Evolutionary conservation across 768 basidiomycete genomes (phyloP), one percentile per base, ranked within the genome.

Genomic region (Pulveroboletus sp.): DNA sequence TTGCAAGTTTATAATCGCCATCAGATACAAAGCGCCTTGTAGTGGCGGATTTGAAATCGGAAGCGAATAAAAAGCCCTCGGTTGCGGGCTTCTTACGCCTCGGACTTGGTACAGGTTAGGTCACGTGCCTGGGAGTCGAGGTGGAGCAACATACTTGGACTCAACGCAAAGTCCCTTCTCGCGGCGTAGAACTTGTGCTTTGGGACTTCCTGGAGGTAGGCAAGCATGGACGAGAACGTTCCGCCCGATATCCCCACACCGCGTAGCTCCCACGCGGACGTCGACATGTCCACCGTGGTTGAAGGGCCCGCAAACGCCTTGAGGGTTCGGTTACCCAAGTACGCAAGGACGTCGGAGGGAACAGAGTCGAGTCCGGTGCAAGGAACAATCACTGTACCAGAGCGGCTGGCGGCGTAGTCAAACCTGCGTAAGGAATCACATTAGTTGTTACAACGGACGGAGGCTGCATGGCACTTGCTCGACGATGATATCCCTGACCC

Each of bases 291-390:
- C n/a, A 81, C 71, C 17, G 69, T 60, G 0, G 70, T 51, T 11
- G 65, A 57, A 0, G 69, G 53, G 6, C 72, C 71, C 5, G 61
- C 68, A 42, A 68, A 61, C 10, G 70, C 60, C 64, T 85, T 84
- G 44, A 94, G 75, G 0, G 82, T 83, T 57, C 79, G 81, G 49
- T 84, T 84, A 16, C 87, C 78, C 40, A 90, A 69, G 67, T 82
- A 85, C 0, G 81, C 78, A 11, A 78, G 67, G 37, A 87, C 63
- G 61, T 97, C 92, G 4, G 84, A 80, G 4, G 89, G 89, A 24
- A 90, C 59, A 2, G 87, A 90, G 63, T 91, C 89, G 51, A 88
- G 76, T 2, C 85, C 92, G 45, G 83, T 87, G 2, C 82, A 74
- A 20, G 90, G 90, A 17, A 97, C 76, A 55, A 97, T 85, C 53